Evolutionary conservation across 148 eudicot genomes (phyloP), one percentile per base, ranked within the genome.

Genomic region (Amaranthus cruentus): DNA sequence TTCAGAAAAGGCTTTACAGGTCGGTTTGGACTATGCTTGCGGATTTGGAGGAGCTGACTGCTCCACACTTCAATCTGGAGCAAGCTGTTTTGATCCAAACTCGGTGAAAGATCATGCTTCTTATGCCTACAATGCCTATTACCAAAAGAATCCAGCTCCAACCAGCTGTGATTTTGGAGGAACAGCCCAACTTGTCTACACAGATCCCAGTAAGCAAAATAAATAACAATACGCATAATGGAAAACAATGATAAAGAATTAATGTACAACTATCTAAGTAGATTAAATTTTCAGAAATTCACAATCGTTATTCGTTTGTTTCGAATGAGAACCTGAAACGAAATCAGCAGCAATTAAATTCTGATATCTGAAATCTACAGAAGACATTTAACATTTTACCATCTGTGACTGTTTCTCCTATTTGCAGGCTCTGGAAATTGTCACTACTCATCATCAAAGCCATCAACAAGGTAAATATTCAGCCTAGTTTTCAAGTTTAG

Each of bases 41-140:
- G 98, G 98, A 42, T 91, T 87, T 78, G 98, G 97, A 76, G 98
- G 97, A 52, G 86, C 98, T 44, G 97, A 95, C 62, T 95, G 97
- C 70, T 89, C 98, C 7, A 83, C 88, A 12, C 83, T 95, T 77
- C 97, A 95, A 75, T 76, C 86, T 28, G 92, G 90, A 58, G 91
- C 82, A 50, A 79, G 82, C 61, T 95, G 98, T 78, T 87, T 80
- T 54, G 82, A 87, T 58, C 98, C 98, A 10, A 71, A 85, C 83
- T 86, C 93, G 9, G 47, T 87, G 21, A 83, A 74, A 4, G 96
- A 95, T 58, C 97, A 95, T 71, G 96, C 98, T 43, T 95, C 97
- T 5, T 95, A 87, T 68, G 98, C 98, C 18, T 95, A 91, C 82
- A 91, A 95, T 47, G 76, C 75, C 67, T 95, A 95, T 78, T 95